phyloP scores from a whole-genome alignment of 306 rosid species.

The Amphicarpaea edgeworthii region DNA sequence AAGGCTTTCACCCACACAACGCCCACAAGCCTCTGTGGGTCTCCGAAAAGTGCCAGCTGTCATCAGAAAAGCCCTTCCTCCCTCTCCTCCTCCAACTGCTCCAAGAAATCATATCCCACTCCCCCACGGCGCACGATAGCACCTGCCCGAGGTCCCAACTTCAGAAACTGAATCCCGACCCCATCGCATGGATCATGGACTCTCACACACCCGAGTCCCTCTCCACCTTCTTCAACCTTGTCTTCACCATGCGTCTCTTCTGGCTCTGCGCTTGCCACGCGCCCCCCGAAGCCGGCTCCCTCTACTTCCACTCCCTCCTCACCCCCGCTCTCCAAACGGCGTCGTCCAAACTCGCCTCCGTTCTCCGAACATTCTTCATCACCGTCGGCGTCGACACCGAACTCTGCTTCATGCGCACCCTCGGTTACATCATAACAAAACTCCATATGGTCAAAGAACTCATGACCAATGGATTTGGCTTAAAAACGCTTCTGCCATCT shows the following conservation, averaged over 20 bases:
- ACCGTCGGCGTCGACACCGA: slow-evolving; percentile 82
- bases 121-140: slow-evolving; percentile 74
- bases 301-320: slow-evolving; percentile 69
- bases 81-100: slow-evolving; percentile 85
- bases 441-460: slow-evolving; percentile 64
- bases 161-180: slow-evolving; percentile 77
- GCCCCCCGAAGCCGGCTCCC: slow-evolving; percentile 75
- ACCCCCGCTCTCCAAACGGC: slow-evolving; percentile 60
- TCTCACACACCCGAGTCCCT: slow-evolving; percentile 88
- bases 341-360: slow-evolving; percentile 57
- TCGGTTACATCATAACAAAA: slow-evolving; percentile 83
- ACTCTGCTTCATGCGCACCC: slow-evolving; percentile 86
- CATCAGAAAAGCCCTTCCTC: slow-evolving; percentile 76
- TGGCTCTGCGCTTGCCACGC: slow-evolving; percentile 89
- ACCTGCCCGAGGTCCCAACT: slow-evolving; percentile 90
- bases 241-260: slow-evolving; percentile 77
- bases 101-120: slow-evolving; percentile 77
- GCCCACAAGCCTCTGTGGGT: slow-evolving; percentile 69
- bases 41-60: slow-evolving; percentile 71
- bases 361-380: slow-evolving; percentile 68
- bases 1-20: slow-evolving; percentile 62
- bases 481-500: slow-evolving; percentile 56
- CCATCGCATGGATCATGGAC: slow-evolving; percentile 86
- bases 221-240: slow-evolving; percentile 77
- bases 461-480: no score